These are phyloP conservation scores for Termitomyces sp. DNA, from an alignment of 768 basidiomycete species.

Conservation along the genomic window DNA sequence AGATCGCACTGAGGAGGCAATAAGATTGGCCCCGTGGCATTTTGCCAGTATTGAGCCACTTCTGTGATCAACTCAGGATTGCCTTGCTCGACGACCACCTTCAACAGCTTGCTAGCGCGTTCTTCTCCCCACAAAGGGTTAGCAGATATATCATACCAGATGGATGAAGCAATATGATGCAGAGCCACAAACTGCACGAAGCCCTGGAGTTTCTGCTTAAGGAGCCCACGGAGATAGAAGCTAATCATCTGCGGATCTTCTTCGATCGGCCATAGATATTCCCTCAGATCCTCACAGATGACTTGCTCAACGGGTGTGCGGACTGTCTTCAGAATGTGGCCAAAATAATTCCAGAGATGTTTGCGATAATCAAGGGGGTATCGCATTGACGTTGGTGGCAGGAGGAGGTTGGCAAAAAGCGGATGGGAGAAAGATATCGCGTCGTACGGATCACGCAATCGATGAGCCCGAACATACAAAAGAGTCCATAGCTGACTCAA, in stretches of 20 bases:
- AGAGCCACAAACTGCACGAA: slow-evolving; percentile 65
- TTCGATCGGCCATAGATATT: slow-evolving; percentile 73
- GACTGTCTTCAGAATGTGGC: slow-evolving; percentile 58
- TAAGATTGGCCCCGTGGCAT: slow-evolving; percentile 1
- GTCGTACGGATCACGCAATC: slow-evolving; percentile 50
- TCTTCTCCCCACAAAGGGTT: slow-evolving; percentile 22
- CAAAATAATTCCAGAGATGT: slow-evolving; percentile 77
- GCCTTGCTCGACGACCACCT: slow-evolving; percentile 47
- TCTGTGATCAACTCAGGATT: slow-evolving; percentile 40
- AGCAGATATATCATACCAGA: slow-evolving; percentile 62
- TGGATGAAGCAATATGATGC: slow-evolving; percentile 71
- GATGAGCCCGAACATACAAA: neutral
- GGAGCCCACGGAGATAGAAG: slow-evolving; percentile 56
- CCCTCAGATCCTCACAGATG: slow-evolving; percentile 45
- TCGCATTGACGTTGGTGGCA: slow-evolving; percentile 70
- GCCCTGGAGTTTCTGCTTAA: slow-evolving; percentile 38
- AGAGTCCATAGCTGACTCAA: slow-evolving; percentile 10
- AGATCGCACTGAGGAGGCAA: slow-evolving; percentile 10
- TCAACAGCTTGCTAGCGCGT: slow-evolving; percentile 40
- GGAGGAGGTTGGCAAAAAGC: slow-evolving; percentile 66
- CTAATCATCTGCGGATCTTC: slow-evolving; percentile 52
- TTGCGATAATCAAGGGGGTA: slow-evolving; percentile 82
- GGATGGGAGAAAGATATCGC: slow-evolving; percentile 83
- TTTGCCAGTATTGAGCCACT: slow-evolving; percentile 45
- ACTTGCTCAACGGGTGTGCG: slow-evolving; percentile 44